A percentile compares a stretch with the other conserved stretches of the same genome.
phyloP scores from a whole-genome alignment of 768 basidiomycete species.

The Pleurotus sapidus region DNA sequence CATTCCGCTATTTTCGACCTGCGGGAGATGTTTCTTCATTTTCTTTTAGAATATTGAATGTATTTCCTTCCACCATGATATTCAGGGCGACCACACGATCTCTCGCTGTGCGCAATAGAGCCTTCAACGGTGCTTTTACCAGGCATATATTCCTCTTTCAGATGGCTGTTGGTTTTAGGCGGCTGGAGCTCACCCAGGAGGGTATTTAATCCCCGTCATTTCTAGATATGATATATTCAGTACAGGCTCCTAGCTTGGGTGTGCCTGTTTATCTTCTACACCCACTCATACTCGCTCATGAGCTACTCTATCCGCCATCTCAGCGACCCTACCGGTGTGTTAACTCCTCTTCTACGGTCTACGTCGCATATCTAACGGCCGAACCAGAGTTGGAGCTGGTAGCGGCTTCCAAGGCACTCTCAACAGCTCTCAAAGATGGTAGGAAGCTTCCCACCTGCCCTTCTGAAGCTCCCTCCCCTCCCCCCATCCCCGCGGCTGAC shows the following conservation, averaged over 20 bases:
- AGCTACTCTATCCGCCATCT: slow-evolving; percentile 5
- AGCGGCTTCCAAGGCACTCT: not conserved
- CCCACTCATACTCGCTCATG: not conserved
- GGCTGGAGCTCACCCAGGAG: not conserved
- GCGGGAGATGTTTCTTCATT: not conserved
- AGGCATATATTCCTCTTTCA: slow-evolving; percentile 2
- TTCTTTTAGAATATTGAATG: not conserved
- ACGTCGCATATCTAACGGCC: not conserved
- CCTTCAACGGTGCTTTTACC: slow-evolving; percentile 3
- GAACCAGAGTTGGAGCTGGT: not conserved
- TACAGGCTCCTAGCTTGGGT: too few relatives aligned
- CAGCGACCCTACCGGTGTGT: not conserved
- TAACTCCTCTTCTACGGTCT: not conserved
- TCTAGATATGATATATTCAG: not conserved
- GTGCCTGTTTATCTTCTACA: not conserved
- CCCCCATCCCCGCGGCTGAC: not conserved
- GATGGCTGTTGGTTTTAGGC: not conserved
- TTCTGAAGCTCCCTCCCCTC: not conserved
- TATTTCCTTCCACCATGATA: not conserved
- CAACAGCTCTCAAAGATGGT: slow-evolving; percentile 4
- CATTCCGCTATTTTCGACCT: not conserved
- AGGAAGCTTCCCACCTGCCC: not conserved
- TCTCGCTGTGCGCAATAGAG: too few relatives aligned
- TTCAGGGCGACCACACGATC: too few relatives aligned
- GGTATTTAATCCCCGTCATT: not conserved